These are phyloP conservation scores for Mortierella sp. DNA, from an alignment of 371 early-diverging fungal genomes.

Conservation along the genomic window DNA sequence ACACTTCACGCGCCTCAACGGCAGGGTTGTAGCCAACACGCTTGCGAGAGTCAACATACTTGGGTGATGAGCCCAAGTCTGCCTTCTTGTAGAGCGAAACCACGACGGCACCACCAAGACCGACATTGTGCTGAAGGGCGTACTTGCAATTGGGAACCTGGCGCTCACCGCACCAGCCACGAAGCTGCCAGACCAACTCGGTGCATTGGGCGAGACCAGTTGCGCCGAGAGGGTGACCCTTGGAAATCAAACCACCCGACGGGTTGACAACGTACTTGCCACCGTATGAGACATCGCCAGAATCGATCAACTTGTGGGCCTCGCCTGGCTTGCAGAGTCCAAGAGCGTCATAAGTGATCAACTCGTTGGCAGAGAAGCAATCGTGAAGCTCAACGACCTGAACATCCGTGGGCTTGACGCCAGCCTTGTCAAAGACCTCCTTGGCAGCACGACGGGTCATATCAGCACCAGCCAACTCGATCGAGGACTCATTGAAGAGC, in stretches of 20 bases:
- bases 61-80: slow-evolving; percentile 54
- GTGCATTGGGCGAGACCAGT: slow-evolving; percentile 85
- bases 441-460: slow-evolving; percentile 78
- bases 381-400: slow-evolving; percentile 84
- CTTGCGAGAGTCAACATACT: slow-evolving; percentile 65
- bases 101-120: slow-evolving; percentile 84
- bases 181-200: slow-evolving; percentile 72
- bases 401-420: slow-evolving; percentile 70
- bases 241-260: slow-evolving; percentile 84
- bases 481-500: slow-evolving; percentile 64
- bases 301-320: slow-evolving; percentile 68
- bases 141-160: slow-evolving; percentile 75
- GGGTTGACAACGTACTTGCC: slow-evolving; percentile 79
- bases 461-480: slow-evolving; percentile 77
- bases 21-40: slow-evolving; percentile 81
- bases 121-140: slow-evolving; percentile 85
- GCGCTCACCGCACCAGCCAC: slow-evolving; percentile 78
- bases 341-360: slow-evolving; percentile 82
- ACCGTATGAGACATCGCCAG: slow-evolving; percentile 67
- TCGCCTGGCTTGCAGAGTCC: slow-evolving; percentile 75
- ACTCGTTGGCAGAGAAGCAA: slow-evolving; percentile 85
- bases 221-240: slow-evolving; percentile 86
- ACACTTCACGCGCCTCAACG: slow-evolving; percentile 68
- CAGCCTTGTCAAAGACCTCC: slow-evolving; percentile 66
- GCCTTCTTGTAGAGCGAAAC: slow-evolving; percentile 73